Evolutionary conservation across 2,329 filamentous ascomycete species (phyloP), one percentile per base, ranked within the genome.

Genomic region (Boeremia lycopersici): DNA sequence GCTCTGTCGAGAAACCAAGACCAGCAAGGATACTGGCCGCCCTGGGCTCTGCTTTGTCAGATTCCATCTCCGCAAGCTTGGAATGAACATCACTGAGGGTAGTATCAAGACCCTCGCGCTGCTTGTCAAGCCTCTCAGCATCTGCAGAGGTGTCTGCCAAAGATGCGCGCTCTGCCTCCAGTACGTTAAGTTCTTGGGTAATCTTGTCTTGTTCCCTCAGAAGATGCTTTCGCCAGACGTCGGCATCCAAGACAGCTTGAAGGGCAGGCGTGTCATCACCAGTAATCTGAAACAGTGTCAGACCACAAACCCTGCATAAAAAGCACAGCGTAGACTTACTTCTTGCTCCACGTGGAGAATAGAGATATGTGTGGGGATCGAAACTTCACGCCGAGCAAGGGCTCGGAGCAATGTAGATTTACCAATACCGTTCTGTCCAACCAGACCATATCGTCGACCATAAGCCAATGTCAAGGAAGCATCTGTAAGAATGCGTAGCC

Each of bases 301-400:
- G 64, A 31, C 31, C 11, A 15, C 28, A 40, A 7, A 11, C 7
- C 11, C 6, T 13, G 12, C 30, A 15, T 7, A 31, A 11, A 13
- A 11, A 6, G 25, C 15, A 8, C 6, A 8, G 5, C 30, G 17
- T 25, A n/a, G 10, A 68, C 78, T 69, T 77, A 91, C 89, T 82
- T 99, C 95, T 83, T 99, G 95, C 75, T 98, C 95, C 45, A 99
- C 95, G 81, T 99, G 95, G 15, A 99, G 85, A 84, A 99, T 99
- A 10, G 95, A 97, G 62, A 99, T 99, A 67, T 99, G 93, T 1
- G 91, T 96, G 10, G 95, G 95, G 77, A 99, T 95, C 4, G 93
- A 85, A 56, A 99, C 85, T 73, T 99, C 95, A 89, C 95, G 87
- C 70, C 91, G 87, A 69, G 93, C 96, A 63, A 99, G 81, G 13